These are phyloP conservation scores for Colletotrichum salicis DNA, from an alignment of 2,329 filamentous ascomycete genomes.

Conservation along the genomic window DNA sequence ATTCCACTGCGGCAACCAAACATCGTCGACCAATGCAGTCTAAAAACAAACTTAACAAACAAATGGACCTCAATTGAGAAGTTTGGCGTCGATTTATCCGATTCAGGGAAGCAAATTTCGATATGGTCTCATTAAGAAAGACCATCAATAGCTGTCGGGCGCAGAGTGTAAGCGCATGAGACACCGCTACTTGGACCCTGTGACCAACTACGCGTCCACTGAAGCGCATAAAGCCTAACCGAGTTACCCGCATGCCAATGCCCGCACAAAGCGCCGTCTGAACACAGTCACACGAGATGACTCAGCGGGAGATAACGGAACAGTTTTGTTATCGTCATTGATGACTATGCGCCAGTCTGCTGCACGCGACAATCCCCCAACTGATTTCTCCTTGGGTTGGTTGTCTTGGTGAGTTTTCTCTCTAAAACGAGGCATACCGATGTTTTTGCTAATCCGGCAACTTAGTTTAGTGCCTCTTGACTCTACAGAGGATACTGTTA, in stretches of 20 bases:
- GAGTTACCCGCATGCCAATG: neutral
- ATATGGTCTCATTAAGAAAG: neutral
- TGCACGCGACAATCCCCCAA: too few species aligned
- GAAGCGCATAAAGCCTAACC: neutral
- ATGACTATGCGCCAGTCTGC: neutral
- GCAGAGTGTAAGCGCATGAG: neutral
- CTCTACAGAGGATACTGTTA: too few species aligned
- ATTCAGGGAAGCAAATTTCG: neutral
- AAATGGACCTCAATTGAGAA: neutral
- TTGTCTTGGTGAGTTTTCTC: neutral
- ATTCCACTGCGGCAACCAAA: neutral
- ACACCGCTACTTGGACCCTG: neutral
- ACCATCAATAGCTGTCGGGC: neutral
- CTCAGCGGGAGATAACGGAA: neutral
- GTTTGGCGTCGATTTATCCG: neutral
- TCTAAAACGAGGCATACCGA: neutral
- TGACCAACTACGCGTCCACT: neutral
- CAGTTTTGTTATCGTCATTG: slow-evolving; percentile 7
- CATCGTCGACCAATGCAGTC: too few species aligned
- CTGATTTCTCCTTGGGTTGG: too few species aligned
- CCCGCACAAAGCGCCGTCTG: neutral
- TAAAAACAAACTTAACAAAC: too few species aligned
- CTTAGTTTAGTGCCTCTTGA: neutral
- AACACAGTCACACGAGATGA: neutral
- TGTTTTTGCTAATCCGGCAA: neutral